Base-by-base conservation (phyloP, 208 protist species). In the Acanthamoeba castellanii region DNA sequence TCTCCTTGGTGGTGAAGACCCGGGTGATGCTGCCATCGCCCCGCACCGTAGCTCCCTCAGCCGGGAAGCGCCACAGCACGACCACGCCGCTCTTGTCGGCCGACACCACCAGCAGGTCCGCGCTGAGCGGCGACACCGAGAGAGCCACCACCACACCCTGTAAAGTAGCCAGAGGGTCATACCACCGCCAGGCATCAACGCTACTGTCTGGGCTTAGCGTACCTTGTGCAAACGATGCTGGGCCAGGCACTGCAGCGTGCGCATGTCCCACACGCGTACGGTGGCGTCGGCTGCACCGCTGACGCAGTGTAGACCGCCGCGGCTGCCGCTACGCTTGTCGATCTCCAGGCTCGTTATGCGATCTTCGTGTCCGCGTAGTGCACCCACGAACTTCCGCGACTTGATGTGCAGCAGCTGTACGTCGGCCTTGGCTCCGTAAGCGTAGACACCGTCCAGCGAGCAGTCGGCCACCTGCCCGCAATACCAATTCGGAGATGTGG, bases 401-500 rank as follows among this genome's bases (percentile, higher is more conserved):
- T 37, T 50, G 64, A 92, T n/a, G 66, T 92, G 59, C 22, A 92
- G 61, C 87, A 92, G 61, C 37, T 74, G 87, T 0, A 92, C 66
- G 45, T 92, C 87, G n/a, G 64, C 18, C 45, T 92, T 92, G 87
- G 87, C 87, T 2, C 87, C 87, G n/a, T 78, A 92, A 14, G 59
- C 87, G 87, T 78, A 92, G 14, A 78, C 13, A 11, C 59, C 52
- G 45, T 45, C 59, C 8, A 14, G 34, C 7, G 42, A 59, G 59
- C 87, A 92, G 30, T 92, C 87, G 16, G 87, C 32, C 34, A 92
- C 87, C 34, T 70, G 66, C 18, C 59, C 30, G 59, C 87, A 92
- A 45, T 92, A 92, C 87, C 87, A 92, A 47, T 92, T 92, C 16
- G 87, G 87, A 42, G 87, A 70, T 20, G 87, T 76, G 30, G 87